Base-by-base conservation (phyloP, 2,329 filamentous ascomycete genomes). In the Torrubiella hemipterigena region DNA sequence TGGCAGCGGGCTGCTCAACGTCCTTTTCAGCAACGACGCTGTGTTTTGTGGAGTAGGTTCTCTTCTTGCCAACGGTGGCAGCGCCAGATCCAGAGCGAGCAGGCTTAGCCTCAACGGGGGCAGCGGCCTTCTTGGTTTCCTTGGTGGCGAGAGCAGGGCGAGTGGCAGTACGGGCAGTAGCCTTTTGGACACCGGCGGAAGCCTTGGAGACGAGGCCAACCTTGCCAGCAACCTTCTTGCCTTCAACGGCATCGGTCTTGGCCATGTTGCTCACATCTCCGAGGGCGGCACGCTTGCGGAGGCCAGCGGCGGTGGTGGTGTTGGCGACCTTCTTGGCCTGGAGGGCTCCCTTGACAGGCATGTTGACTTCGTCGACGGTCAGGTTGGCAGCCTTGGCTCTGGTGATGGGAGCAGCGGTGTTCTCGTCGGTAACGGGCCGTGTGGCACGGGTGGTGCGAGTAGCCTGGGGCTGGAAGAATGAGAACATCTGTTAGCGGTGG, bases 201-300 rank as follows among this genome's bases (percentile, higher is more conserved):
- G 79, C 73, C 62, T 95, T 94, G 29, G 85, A 84, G 24, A 84
- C 72, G 17, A 87, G 63, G 34, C 77, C 77, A 35, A 61, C 61
- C 60, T 86, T 81, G 50, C 64, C 66, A 24, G 58, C 54, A 27
- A 65, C 60, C 67, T 93, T 94, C 68, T 93, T 93, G 43, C 69
- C 73, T 34, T 83, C 81, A 39, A 67, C 63, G 6, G 58, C 66
- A 32, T 83, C 81, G 29, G 70, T 69, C 57, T 95, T 96, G 47
- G 76, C 76, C 41, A 93, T 81, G 61, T 98, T 98, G 72, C 86
- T 96, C 45, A 95, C 81, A 63, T 98, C 91, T 36, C 83, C 86
- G 22, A 98, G 71, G 29, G 84, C 87, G 46, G 81, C 73, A 51
- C 91, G 84, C 63, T 82, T 91, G 50, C 81, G 72, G 35, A 56